Evolutionary conservation across 305 asterid species (phyloP).

Genomic region (Ajuga reptans): DNA sequence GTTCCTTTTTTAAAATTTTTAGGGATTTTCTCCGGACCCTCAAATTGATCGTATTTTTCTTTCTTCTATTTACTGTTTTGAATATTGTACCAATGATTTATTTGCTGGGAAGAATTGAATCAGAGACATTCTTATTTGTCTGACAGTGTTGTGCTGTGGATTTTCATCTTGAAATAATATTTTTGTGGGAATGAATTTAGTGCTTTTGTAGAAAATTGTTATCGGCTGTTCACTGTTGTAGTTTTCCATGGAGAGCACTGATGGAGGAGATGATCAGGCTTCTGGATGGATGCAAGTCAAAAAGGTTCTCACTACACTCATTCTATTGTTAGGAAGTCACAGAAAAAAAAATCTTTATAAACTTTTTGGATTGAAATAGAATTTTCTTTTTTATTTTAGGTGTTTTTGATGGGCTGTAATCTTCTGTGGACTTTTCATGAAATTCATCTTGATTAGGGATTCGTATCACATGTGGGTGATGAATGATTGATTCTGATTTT

Average conservation of each 20-base stretch:
- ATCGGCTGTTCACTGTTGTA: slow-evolving; percentile 7
- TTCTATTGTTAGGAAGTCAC: slow-evolving; percentile 16
- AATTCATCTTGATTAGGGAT: background rate
- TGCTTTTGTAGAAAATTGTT: slow-evolving; percentile 22
- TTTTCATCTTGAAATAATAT: slow-evolving; percentile 8
- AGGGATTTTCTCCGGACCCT: slow-evolving; percentile 19
- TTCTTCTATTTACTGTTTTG: background rate
- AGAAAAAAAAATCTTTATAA: background rate
- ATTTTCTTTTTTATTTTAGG: background rate
- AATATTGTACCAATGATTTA: slow-evolving; percentile 13
- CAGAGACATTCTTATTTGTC: slow-evolving; percentile 14
- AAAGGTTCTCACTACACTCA: slow-evolving; percentile 45
- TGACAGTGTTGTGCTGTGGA: slow-evolving; percentile 9
- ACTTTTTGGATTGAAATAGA: background rate
- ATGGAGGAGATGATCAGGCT: slow-evolving; percentile 71
- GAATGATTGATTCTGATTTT: background rate
- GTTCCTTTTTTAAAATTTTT: background rate
- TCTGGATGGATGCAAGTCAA: slow-evolving; percentile 99
- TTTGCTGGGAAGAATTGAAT: background rate
- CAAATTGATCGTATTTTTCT: slow-evolving; percentile 7
- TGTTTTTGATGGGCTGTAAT: background rate
- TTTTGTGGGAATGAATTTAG: slow-evolving; percentile 13
- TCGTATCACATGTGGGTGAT: background rate
- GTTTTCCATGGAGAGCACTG: slow-evolving; percentile 49
- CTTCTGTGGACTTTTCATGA: background rate